These are phyloP conservation scores for Podosphaera fusca DNA, from an alignment of 2,329 filamentous ascomycete genomes.

Conservation along the genomic window DNA sequence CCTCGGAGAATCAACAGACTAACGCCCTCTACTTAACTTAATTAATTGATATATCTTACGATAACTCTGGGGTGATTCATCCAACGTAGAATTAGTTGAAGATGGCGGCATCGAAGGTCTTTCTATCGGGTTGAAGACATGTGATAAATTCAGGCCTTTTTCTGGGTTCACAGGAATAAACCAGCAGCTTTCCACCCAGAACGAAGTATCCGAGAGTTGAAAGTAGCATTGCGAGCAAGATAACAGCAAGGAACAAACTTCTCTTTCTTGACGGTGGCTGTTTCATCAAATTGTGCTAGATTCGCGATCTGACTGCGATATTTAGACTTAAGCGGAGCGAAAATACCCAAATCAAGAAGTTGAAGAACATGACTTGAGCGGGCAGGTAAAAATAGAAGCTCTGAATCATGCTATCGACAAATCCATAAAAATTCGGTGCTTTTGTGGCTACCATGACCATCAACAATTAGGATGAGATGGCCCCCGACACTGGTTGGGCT, in stretches of 20 bases:
- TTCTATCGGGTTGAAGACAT: background rate
- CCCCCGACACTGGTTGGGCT: too few species aligned
- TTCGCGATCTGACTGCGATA: background rate
- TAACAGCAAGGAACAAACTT: background rate
- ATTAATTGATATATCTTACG: background rate
- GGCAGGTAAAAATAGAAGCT: background rate
- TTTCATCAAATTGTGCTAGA: background rate
- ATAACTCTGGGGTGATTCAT: background rate
- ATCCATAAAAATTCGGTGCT: background rate
- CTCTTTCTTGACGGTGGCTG: background rate
- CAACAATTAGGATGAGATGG: background rate
- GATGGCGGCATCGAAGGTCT: background rate
- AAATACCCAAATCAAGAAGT: background rate
- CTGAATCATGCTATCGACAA: background rate
- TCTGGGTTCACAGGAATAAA: background rate
- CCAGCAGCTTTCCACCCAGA: background rate
- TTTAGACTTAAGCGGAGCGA: background rate
- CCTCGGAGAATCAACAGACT: background rate
- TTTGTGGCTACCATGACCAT: background rate
- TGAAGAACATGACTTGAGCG: background rate
- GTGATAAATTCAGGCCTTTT: background rate
- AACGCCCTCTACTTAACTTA: background rate
- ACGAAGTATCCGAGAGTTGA: background rate
- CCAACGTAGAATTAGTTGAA: background rate
- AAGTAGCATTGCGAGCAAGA: background rate